Evolutionary conservation across 108 stramenopile species (phyloP).

Genomic region (Nitzschia sp.): DNA sequence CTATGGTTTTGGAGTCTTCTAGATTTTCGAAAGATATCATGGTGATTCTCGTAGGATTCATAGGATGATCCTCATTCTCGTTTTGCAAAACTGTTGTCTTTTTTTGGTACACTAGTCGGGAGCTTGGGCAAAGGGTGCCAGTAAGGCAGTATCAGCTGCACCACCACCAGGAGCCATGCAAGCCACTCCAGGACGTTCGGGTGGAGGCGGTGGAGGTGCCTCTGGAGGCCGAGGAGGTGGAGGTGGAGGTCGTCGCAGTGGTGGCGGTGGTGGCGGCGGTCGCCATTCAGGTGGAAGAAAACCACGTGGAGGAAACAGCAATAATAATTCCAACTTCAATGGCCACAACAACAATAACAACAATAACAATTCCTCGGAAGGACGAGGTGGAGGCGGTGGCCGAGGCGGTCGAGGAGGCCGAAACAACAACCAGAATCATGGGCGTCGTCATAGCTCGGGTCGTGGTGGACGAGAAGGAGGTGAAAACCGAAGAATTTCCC

Average conservation of each 20-base stretch:
- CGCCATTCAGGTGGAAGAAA: neutral
- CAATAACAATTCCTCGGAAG: slow-evolving; percentile 17
- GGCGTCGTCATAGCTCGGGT: slow-evolving; percentile 12
- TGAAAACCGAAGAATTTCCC: slow-evolving; percentile 16
- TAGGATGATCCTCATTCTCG: too few species aligned
- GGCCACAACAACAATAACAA: slow-evolving; percentile 16
- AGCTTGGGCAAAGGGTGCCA: slow-evolving; percentile 43
- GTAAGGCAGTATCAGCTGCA: slow-evolving; percentile 24
- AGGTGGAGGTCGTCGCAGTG: slow-evolving; percentile 9
- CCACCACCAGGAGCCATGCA: slow-evolving; percentile 26
- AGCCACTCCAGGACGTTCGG: neutral
- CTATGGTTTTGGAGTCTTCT: too few species aligned
- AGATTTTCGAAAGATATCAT: too few species aligned
- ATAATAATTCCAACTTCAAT: slow-evolving; percentile 21
- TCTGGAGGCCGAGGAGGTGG: slow-evolving; percentile 14
- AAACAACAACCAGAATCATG: slow-evolving; percentile 11
- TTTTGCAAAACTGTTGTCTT: too few species aligned
- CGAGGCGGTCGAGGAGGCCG: slow-evolving; percentile 30
- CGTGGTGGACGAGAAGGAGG: slow-evolving; percentile 23
- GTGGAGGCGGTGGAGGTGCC: slow-evolving; percentile 7
- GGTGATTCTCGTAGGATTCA: too few species aligned
- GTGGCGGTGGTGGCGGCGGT: slow-evolving; percentile 14
- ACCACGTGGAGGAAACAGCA: neutral
- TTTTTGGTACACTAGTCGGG: slow-evolving; percentile 38
- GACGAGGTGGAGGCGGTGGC: slow-evolving; percentile 33